Base-by-base conservation (phyloP, 2,329 filamentous ascomycete genomes). In the Fusarium nurragi region DNA sequence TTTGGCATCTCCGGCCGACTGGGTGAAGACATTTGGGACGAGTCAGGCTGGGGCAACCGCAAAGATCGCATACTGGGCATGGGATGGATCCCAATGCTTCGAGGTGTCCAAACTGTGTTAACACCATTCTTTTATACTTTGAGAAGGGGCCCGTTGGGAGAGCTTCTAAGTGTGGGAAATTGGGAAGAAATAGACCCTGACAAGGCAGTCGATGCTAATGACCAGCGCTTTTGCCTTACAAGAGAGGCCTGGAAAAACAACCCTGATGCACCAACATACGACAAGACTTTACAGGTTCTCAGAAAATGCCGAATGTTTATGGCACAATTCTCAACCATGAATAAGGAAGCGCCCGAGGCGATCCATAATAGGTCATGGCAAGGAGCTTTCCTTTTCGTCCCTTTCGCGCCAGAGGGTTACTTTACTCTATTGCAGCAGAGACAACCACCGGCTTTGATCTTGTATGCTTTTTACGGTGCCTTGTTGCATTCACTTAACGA, bases 51-150 rank as follows among this genome's bases (percentile, higher is more conserved):
- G 16, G 25, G 16, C 1, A 30, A 12, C 0, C 55, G 44, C 4
- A 59, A 59, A 44, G 55, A 59, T 5, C 38, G 55, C 0, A n/a
- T 59, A 2, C 5, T 59, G 3, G 55, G 55, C 3, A 4, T 40
- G 5, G 38, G 38, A 11, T 59, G 54, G 44, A 26, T 59, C 1
- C 55, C 55, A 14, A 59, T 59, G 55, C 8, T 59, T 6, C 37
- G 44, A 0, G 55, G 55, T 2, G 6, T 52, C 1, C 38, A 52
- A 12, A 4, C 26, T 2, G 10, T 59, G 5, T 1, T 58, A 1
- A 5, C 0, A 0, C 53, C 55, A 0, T 41, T 11, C 0, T 58
- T 19, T 4, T n/a, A 13, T 0, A 4, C 16, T 4, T 3, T 58
- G 1, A 11, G n/a, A 0, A 6, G n/a, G 0, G 54, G 55, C 2